Percentiles rank a stretch among this genome's conserved stretches.
Evolutionary conservation across 352 stramenopile species (phyloP).

Genomic region (Phytophthora citrophthora): DNA sequence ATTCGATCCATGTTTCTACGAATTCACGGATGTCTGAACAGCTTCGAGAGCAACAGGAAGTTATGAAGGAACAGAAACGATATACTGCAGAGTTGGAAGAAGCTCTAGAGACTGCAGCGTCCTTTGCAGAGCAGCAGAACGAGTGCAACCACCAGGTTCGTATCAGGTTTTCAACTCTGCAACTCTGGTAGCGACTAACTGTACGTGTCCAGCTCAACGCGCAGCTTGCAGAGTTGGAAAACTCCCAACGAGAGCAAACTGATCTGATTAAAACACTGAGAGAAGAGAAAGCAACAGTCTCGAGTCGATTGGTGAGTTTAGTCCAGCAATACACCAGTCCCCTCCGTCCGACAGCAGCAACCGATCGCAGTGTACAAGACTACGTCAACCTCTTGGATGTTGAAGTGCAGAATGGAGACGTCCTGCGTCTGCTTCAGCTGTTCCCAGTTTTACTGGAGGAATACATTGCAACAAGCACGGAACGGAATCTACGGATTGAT

Average conservation of each 20-base stretch:
- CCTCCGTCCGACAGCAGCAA: slow-evolving; percentile 18
- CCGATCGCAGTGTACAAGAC: slow-evolving; percentile 22
- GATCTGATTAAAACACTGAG: slow-evolving; percentile 17
- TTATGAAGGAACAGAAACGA: slow-evolving; percentile 16
- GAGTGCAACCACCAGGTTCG: slow-evolving; percentile 40
- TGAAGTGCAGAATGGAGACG: slow-evolving; percentile 39
- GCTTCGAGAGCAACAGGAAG: slow-evolving; percentile 21
- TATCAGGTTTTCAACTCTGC: neutral
- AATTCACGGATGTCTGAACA: slow-evolving; percentile 12
- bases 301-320: slow-evolving; percentile 19
- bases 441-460: slow-evolving; percentile 61
- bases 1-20: slow-evolving; percentile 25
- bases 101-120: slow-evolving; percentile 32
- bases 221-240: slow-evolving; percentile 24
- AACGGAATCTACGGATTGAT: neutral
- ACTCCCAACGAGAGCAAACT: slow-evolving; percentile 16
- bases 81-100: slow-evolving; percentile 24
- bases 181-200: neutral
- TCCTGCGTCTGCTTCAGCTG: slow-evolving; percentile 52
- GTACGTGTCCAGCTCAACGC: slow-evolving; percentile 13
- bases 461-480: slow-evolving; percentile 28
- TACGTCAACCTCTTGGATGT: slow-evolving; percentile 19
- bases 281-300: slow-evolving; percentile 17
- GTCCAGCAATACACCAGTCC: slow-evolving; percentile 27
- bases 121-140: slow-evolving; percentile 47